Conservation (phyloP, 1,284 basidiomycete species). For the Austroboletus niveus region DNA sequence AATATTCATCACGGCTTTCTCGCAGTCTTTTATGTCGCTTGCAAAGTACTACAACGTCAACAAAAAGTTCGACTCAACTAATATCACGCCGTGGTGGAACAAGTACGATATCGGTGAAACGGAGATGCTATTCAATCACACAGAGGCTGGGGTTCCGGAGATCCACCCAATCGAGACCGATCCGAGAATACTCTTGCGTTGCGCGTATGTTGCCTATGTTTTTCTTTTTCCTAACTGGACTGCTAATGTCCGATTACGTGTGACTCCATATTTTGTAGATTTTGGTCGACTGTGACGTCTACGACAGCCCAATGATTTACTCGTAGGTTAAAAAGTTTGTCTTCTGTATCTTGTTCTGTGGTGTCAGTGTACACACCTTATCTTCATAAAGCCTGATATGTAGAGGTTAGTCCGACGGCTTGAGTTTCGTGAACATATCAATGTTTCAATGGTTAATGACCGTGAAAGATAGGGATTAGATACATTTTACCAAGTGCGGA, state of each 20-base stretch:
- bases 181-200: slow-evolving; percentile 14
- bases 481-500: too few species aligned
- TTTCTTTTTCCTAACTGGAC: background rate
- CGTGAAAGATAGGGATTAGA: too few species aligned
- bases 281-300: slow-evolving; percentile 3
- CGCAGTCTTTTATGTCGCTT: slow-evolving; percentile 24
- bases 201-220: slow-evolving; percentile 19
- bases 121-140: slow-evolving; percentile 32
- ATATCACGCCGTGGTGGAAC: slow-evolving; percentile 28
- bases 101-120: slow-evolving; percentile 8
- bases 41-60: slow-evolving; percentile 21
- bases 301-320: slow-evolving; percentile 3
- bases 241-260: too few species aligned
- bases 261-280: background rate
- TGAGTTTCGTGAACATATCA: too few species aligned
- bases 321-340: too few species aligned
- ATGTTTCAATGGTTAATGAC: too few species aligned
- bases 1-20: slow-evolving; percentile 25
- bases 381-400: too few species aligned
- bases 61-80: slow-evolving; percentile 12
- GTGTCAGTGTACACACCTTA: too few species aligned
- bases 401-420: too few species aligned
- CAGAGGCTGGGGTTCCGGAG: slow-evolving; percentile 9
- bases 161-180: slow-evolving; percentile 20
- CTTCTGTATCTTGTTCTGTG: too few species aligned